phyloP scores from a whole-genome alignment of 352 stramenopile genomes.

The Pythium chondricola region DNA sequence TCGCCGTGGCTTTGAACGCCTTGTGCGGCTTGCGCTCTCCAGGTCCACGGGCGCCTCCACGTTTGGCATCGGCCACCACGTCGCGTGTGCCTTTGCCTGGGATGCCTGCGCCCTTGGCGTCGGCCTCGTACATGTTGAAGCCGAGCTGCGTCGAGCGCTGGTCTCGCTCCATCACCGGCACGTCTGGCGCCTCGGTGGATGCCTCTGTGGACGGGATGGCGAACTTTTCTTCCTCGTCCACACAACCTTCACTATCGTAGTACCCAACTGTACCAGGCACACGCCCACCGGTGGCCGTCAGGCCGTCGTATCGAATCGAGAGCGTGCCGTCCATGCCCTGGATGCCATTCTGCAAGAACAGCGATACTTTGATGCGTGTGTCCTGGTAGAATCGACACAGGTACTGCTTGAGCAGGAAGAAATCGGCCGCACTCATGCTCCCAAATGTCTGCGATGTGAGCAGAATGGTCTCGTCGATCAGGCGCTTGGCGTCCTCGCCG shows the following conservation, averaged over 20 bases:
- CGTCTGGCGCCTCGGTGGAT: conserved; percentile 39
- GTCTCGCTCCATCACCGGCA: conserved; percentile 49
- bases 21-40: conserved; percentile 39
- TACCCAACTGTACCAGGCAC: conserved; percentile 67
- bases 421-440: conserved; percentile 52
- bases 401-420: conserved; percentile 81
- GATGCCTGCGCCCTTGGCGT: conserved; percentile 35
- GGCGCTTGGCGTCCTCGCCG: conserved; percentile 46
- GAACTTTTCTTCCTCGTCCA: conserved; percentile 70
- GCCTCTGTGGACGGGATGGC: conserved; percentile 44
- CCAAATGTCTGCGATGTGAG: conserved; percentile 75
- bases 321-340: conserved; percentile 83
- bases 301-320: conserved; percentile 65
- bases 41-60: conserved; percentile 25
- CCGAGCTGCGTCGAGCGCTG: conserved; percentile 54
- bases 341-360: conserved; percentile 87
- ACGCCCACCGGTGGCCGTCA: conserved; percentile 55
- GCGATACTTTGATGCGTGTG: conserved; percentile 87
- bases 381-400: conserved; percentile 88
- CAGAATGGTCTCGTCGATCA: conserved; percentile 75
- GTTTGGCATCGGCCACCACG: conserved; percentile 58
- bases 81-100: conserved; percentile 38
- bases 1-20: conserved; percentile 67
- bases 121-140: conserved; percentile 83
- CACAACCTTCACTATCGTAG: conserved; percentile 50